These are phyloP conservation scores for Alternaria tenuissima DNA, from an alignment of 2,329 filamentous ascomycete genomes.

Conservation along the genomic window DNA sequence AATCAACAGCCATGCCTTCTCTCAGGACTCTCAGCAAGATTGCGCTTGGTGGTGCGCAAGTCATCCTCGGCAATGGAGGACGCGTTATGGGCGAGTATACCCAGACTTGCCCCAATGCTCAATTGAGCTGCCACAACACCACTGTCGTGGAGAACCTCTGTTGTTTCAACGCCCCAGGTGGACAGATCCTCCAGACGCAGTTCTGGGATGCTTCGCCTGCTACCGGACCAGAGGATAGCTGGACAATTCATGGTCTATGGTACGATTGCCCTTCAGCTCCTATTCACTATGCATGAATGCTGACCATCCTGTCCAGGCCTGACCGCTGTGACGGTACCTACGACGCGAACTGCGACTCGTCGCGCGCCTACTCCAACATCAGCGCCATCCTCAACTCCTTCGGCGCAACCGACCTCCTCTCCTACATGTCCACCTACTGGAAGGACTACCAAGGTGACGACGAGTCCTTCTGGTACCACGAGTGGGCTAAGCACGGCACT, in stretches of 20 bases:
- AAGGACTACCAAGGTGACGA: conserved; percentile 72
- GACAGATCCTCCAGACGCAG: conserved; percentile 76
- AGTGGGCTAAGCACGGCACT: conserved; percentile 77
- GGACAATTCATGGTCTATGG: conserved; percentile 78
- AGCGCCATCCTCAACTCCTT: conserved; percentile 66
- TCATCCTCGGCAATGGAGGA: conserved; percentile 39
- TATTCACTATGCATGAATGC: not conserved
- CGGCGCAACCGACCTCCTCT: conserved; percentile 64
- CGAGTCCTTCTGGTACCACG: conserved; percentile 73
- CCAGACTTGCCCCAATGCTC: conserved; percentile 48
- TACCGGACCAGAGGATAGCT: conserved; percentile 72
- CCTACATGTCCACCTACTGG: conserved; percentile 76
- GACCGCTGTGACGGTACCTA: conserved; percentile 73
- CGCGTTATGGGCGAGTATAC: conserved; percentile 37
- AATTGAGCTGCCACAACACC: conserved; percentile 71
- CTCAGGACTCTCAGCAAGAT: conserved; percentile 49
- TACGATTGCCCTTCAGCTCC: conserved; percentile 34
- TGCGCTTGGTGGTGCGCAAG: conserved; percentile 46
- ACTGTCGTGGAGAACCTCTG: conserved; percentile 70
- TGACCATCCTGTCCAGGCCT: conserved; percentile 43
- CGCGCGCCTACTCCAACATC: conserved; percentile 71
- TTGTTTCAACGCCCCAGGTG: conserved; percentile 77
- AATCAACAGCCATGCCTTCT: conserved; percentile 45
- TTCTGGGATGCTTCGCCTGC: conserved; percentile 77
- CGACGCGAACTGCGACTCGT: conserved; percentile 70